Base-by-base conservation (phyloP, 352 stramenopile species). In the Pythium apleroticum region DNA sequence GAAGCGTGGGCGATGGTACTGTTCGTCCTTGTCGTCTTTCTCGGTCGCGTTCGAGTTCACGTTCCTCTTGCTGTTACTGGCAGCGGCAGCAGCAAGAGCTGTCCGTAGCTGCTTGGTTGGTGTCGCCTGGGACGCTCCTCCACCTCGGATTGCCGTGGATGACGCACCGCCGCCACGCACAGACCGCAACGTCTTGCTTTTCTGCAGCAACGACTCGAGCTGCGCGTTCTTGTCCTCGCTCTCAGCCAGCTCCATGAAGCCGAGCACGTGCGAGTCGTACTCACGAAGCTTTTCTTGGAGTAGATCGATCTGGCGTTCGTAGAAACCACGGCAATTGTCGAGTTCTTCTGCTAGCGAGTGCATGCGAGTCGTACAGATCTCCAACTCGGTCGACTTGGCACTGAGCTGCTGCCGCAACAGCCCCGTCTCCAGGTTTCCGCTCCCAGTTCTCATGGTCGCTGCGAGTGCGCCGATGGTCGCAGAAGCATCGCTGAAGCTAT, bases 121-220 rank as follows among this genome's bases (percentile, higher is more conserved):
- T 3, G 65, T 68, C 17, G n/a, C 46, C 11, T 72, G 58, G 3
- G 54, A 33, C 10, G 20, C 50, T 15, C 15, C 49, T 20, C 5
- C 41, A n/a, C 7, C 35, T 27, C 72, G 12, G 28, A 43, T 60
- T 10, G 60, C 27, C 2, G 28, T 15, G 11, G 28, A 43, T 27
- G 20, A 11, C n/a, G 54, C 72, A 22, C 65, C 72, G 37, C 82
- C 82, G 17, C 80, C 80, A 59, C 82, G 80, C 20, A 91, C 80
- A 1, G 80, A 87, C 15, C 78, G 81, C 35, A 91, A 52, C 50
- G 79, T 87, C 60, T 77, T 88, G 19, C 69, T 75, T 53, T 82
- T 88, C 24, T 82, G 62, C 60, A 78, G 45, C 8, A 88, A 45
- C 14, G 72, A 82, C 35, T 89, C 77, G 19, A 86, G 62, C 53